Base-by-base conservation (phyloP, 352 stramenopile species). In the Phytophthora pini region DNA sequence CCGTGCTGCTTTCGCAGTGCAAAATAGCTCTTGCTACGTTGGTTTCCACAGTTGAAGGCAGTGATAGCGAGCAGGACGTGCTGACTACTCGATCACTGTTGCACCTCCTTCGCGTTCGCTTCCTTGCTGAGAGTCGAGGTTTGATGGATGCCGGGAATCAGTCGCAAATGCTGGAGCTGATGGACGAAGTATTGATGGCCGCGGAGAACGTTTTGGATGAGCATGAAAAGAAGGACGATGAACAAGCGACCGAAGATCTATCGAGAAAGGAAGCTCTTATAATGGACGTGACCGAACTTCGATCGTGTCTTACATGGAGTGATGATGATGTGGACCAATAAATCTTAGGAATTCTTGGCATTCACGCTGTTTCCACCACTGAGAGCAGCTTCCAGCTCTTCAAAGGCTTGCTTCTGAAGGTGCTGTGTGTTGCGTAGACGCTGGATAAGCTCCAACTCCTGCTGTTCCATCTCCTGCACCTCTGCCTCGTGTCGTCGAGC, bases 381-480 rank as follows among this genome's bases (percentile, higher is more conserved):
- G 29, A 95, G 71, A 1, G 85, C 87, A 17, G 82, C 80, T 74
- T 95, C 87, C 22, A 95, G 80, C 51, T 95, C 85, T 48, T 95
- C 82, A 41, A 93, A 93, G 0, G 85, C 87, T 55, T 95, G 82
- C 56, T 93, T 93, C 61, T 95, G 87, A 27, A 95, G 43, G 47
- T 94, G 84, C 68, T 95, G 85, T 31, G 85, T 95, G 69, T 91
- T 93, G 56, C 86, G 82, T 32, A 94, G 73, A 4, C 85, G 71
- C 50, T 94, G 80, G 55, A 94, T 95, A 34, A 94, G 77, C 68
- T 95, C 85, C 12, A 91, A 59, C 61, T 94, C 87, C 36, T 91
- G 65, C 20, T 74, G 84, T 53, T 95, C 87, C 87, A 95, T 95
- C 34, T 92, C 84, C 17, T 89, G 79, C 5, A 95, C 83, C 38